Evolutionary conservation across 192 early-diverging fungal genomes (phyloP), one percentile per base, ranked within the genome.

Genomic region (Backusella mclennaniae): DNA sequence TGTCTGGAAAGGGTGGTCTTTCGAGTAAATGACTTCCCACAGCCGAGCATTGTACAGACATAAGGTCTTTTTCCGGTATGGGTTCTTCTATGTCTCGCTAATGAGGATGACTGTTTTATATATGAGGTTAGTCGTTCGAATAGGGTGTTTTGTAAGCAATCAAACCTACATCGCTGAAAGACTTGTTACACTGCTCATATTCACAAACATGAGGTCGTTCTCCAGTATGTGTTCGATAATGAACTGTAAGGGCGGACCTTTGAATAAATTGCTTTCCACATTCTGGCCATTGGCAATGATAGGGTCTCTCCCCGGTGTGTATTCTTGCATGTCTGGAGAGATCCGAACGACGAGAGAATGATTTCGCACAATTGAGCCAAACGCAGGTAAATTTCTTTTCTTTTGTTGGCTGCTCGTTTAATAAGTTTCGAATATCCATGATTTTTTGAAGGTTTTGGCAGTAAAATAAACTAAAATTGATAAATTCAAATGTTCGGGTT

Each of bases 241-340:
- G 92, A 23, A 94, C 90, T 17, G 90, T 92, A 52, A 94, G 82
- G 72, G 92, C 92, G 15, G 90, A 92, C 49, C 90, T 87, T 82
- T 94, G 92, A 77, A 94, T 92, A 73, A 94, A 94, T 71, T 90
- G 87, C 82, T 94, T 94, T 78, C 85, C 88, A 79, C 92, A 94
- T 69, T 79, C 86, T 44, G 75, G 73, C 87, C 88, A 88, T 66
- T 82, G 73, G 76, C 92, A 93, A 63, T 81, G 84, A 82, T 89
- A 93, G 17, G 92, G 92, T 79, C 90, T 86, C 68, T 93, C 92
- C 56, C 89, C 89, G 26, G 89, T 91, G 74, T 93, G 92, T 80
- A 92, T 92, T 56, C 92, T 85, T 73, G 82, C 79, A 80, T 93
- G 92, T 69, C 92, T 82, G 23, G 88, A 89, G 46, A 93, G 85